Evolutionary conservation across 495 filamentous ascomycete species (phyloP), one percentile per base, ranked within the genome.

Genomic region (Penicillium argentinense): DNA sequence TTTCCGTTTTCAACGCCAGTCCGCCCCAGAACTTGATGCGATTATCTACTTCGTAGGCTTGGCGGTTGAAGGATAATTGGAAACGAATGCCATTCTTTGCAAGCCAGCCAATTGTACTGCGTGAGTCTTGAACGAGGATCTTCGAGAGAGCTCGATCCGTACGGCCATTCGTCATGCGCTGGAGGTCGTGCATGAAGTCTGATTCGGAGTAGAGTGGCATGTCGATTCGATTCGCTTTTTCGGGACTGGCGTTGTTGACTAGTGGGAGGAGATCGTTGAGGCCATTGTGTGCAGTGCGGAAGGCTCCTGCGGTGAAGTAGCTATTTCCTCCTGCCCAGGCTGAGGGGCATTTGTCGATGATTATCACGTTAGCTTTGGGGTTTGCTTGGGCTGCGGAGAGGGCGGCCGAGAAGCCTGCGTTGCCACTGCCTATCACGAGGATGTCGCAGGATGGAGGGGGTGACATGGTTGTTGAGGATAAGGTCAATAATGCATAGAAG

Each of bases 11-110:
- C 28, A 85, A 51, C 4, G 64, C 67, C 45, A 86, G 54, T 0
- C 81, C 81, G 13, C 83, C 82, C 79, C 79, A 85, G 51, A 86
- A 85, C 47, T 79, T 80, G 39, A 66, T 71, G 9, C 74, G 62
- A 7, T 73, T 78, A 40, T 77, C 63, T 5, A 83, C 68, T 30
- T 77, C 52, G 41, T 77, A 85, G 0, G 82, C 77, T 54, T 86
- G 81, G 1, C 83, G 68, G 39, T 83, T 79, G 59, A 84, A 85
- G 2, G 71, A 75, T 14, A 85, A 65, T 47, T 76, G 68, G 48
- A 82, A 85, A 4, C 66, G 59, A 6, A 82, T 62, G 0, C 81
- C 80, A 27, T 75, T 63, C 11, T 63, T 37, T 9, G 67, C 69
- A 5, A 86, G 58, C 82, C 81, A 86, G 49, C 75, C 68, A 2